These are phyloP conservation scores for Phytophthora cactorum DNA, from an alignment of 352 stramenopile genomes.

Conservation along the genomic window DNA sequence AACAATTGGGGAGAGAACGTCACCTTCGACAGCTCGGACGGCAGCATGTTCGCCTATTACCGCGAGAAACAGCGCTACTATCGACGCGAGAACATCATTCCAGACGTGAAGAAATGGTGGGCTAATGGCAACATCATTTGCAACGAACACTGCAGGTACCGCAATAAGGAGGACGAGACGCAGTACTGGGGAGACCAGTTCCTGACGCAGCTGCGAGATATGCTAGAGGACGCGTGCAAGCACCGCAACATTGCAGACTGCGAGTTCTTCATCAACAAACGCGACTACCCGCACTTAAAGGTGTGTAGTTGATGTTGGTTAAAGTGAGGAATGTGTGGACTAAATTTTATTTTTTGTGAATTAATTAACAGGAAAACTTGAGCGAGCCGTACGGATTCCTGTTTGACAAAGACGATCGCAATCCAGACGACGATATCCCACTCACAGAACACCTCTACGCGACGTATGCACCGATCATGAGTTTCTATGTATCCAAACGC, in stretches of 20 bases:
- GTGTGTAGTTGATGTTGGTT: slow-evolving; percentile 33
- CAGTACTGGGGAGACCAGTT: slow-evolving; percentile 99
- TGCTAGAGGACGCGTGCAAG: slow-evolving; percentile 96
- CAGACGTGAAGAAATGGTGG: slow-evolving; percentile 95
- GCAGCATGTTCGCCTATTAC: slow-evolving; percentile 93
- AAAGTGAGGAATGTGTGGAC: background rate
- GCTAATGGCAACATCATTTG: slow-evolving; percentile 99
- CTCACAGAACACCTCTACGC: slow-evolving; percentile 90
- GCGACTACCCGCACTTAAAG: slow-evolving; percentile 99
- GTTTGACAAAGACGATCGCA: slow-evolving; percentile 97
- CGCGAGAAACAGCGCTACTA: slow-evolving; percentile 83
- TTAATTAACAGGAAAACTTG: slow-evolving; percentile 85
- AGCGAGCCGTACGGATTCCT: slow-evolving; percentile 98
- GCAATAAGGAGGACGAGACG: slow-evolving; percentile 89
- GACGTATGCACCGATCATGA: slow-evolving; percentile 97
- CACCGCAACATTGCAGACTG: slow-evolving; percentile 96
- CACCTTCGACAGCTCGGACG: slow-evolving; percentile 90
- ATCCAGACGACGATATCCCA: slow-evolving; percentile 94
- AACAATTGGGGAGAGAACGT: slow-evolving; percentile 97
- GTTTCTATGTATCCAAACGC: slow-evolving; percentile 95
- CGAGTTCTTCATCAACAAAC: slow-evolving; percentile 99
- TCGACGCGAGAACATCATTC: slow-evolving; percentile 82
- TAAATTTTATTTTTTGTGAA: slow-evolving; percentile 12
- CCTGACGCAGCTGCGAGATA: slow-evolving; percentile 95
- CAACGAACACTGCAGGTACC: slow-evolving; percentile 94